Conservation (phyloP, 2,329 filamentous ascomycete genomes). For the Aspergillus sp. region DNA sequence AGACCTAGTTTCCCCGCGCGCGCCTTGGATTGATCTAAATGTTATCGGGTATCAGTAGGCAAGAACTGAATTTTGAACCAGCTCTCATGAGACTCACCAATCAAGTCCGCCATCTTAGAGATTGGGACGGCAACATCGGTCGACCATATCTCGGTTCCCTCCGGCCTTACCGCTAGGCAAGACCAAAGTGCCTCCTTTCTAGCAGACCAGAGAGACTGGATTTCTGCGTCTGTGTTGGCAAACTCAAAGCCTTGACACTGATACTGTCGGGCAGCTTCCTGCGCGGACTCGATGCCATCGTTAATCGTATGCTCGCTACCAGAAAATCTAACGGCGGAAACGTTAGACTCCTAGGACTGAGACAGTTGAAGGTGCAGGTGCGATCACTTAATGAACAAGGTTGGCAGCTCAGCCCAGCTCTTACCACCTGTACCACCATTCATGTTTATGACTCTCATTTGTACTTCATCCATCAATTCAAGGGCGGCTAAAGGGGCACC, state of each 20-base stretch:
- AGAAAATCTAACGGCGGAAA: conserved; percentile 48
- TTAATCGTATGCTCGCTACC: conserved; percentile 70
- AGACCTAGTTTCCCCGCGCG: conserved; percentile 80
- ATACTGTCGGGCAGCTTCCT: conserved; percentile 49
- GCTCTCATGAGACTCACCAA: conserved; percentile 37
- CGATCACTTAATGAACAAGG: conserved; percentile 40
- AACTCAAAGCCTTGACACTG: conserved; percentile 46
- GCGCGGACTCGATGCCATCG: conserved; percentile 67
- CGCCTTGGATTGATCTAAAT: conserved; percentile 72
- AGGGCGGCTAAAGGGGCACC: conserved; percentile 61
- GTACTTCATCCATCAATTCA: conserved; percentile 60
- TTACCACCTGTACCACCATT: conserved; percentile 56
- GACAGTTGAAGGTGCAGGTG: no score
- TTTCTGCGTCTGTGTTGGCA: conserved; percentile 49
- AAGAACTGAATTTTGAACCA: no score
- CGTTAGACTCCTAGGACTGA: not conserved
- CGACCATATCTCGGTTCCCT: conserved; percentile 56
- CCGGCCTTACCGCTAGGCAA: conserved; percentile 46
- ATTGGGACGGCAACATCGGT: conserved; percentile 61
- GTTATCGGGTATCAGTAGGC: not conserved
- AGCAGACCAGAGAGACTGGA: conserved; percentile 55
- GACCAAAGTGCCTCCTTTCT: conserved; percentile 58
- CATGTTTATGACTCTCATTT: conserved; percentile 64
- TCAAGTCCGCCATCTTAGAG: conserved; percentile 58
- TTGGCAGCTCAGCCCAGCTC: conserved; percentile 33